Conservation (phyloP, 805 yeast genomes). For the Lipomyces orientalis region DNA sequence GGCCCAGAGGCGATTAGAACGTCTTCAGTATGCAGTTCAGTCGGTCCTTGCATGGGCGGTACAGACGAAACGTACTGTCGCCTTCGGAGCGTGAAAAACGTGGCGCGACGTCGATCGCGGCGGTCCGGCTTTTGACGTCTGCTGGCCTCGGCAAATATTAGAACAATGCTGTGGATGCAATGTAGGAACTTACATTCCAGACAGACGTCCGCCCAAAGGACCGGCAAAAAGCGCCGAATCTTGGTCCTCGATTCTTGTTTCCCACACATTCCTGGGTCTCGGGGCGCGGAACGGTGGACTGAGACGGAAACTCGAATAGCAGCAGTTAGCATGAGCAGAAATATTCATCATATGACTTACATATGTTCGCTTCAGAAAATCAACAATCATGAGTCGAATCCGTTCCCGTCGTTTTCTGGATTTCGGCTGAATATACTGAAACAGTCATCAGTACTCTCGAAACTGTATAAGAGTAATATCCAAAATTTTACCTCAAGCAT, state of each 20-base stretch:
- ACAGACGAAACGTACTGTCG: neutral
- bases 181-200: neutral
- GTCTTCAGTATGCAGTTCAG: neutral
- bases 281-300: neutral
- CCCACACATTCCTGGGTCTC: neutral
- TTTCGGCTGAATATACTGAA: neutral
- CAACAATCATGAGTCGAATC: neutral
- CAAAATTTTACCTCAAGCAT: neutral
- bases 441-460: neutral
- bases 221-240: neutral
- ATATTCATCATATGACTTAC: neutral
- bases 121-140: neutral
- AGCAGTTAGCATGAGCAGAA: neutral
- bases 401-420: neutral
- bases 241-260: neutral
- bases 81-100: neutral
- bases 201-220: neutral
- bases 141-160: neutral
- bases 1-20: neutral
- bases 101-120: neutral
- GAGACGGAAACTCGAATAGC: neutral
- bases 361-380: conserved; percentile 2
- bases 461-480: neutral
- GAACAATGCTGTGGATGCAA: neutral
- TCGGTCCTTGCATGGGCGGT: neutral